A percentile compares a stretch with the other conserved stretches of the same genome.
Evolutionary conservation across 352 stramenopile species (phyloP).

Genomic region (Phytophthora meadii): DNA sequence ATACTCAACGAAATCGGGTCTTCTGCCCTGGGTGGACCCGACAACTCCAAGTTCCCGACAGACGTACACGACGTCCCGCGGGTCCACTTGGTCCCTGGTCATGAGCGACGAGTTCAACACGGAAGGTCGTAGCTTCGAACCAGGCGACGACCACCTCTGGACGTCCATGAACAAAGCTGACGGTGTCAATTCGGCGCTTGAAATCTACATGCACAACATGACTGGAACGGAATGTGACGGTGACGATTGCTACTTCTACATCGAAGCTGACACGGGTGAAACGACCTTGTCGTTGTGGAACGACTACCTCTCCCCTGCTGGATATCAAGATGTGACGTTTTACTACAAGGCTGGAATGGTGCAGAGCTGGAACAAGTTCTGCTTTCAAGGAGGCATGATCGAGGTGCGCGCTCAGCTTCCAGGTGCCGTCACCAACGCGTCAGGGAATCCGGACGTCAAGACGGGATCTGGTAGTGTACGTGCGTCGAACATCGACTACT

Average conservation of each 20-base stretch:
- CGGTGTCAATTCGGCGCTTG: conserved; percentile 73
- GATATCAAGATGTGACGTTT: conserved; percentile 55
- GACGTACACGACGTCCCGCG: conserved; percentile 61
- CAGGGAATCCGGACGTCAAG: conserved; percentile 58
- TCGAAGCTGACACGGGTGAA: conserved; percentile 54
- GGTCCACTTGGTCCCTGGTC: conserved; percentile 63
- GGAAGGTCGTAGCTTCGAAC: conserved; percentile 81
- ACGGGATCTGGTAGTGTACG: conserved; percentile 27
- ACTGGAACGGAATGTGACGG: conserved; percentile 62
- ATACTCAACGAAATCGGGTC: conserved; percentile 62
- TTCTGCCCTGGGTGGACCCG: conserved; percentile 70
- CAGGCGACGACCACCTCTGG: conserved; percentile 95
- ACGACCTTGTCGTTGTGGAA: conserved; percentile 66
- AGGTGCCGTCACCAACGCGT: conserved; percentile 63
- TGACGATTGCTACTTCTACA: conserved; percentile 71
- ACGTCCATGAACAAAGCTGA: conserved; percentile 84
- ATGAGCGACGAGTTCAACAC: conserved; percentile 85
- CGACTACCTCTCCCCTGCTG: conserved; percentile 59
- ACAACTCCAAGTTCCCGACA: conserved; percentile 49
- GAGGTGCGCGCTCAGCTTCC: conserved; percentile 90
- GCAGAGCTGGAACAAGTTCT: conserved; percentile 95
- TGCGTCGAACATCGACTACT: conserved; percentile 40
- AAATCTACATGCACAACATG: conserved; percentile 81
- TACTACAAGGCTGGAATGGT: conserved; percentile 81
- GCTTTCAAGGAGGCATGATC: conserved; percentile 90